Evolutionary conservation across 1,284 basidiomycete species (phyloP).

Genomic region (Xerocomus amazonicus): DNA sequence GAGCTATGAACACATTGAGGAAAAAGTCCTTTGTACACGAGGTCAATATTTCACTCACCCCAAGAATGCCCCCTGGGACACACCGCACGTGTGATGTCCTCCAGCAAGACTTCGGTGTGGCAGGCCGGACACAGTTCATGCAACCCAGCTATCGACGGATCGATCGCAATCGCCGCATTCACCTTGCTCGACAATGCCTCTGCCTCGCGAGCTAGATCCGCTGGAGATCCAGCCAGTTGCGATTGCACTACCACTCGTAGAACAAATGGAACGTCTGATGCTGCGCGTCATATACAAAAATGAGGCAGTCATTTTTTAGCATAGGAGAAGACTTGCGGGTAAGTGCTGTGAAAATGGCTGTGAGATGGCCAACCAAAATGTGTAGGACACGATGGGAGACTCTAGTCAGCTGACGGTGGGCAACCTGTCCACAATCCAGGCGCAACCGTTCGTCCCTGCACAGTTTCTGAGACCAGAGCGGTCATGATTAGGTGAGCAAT

Average conservation of each 20-base stretch:
- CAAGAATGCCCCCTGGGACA: constrained; percentile 68
- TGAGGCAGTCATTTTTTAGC: constrained; percentile 8
- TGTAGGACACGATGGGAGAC: constrained; percentile 55
- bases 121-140: constrained; percentile 71
- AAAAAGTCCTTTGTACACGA: constrained; percentile 22
- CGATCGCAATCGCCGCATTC: constrained; percentile 32
- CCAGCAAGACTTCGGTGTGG: constrained; percentile 49
- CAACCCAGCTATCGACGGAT: constrained; percentile 35
- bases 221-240: constrained; percentile 44
- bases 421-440: constrained; percentile 46
- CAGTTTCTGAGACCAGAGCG: constrained; percentile 42
- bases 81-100: constrained; percentile 52
- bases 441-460: constrained; percentile 40
- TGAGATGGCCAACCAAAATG: constrained; percentile 56
- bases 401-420: constrained; percentile 44
- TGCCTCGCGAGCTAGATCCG: constrained; percentile 51
- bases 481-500: constrained; percentile 13
- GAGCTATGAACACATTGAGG: constrained; percentile 40
- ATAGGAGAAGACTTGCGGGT: constrained; percentile 39
- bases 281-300: constrained; percentile 34
- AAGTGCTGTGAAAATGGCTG: constrained; percentile 42
- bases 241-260: constrained; percentile 55
- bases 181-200: constrained; percentile 41
- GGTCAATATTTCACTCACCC: constrained; percentile 41
- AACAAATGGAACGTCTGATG: constrained; percentile 54